Evolutionary conservation across 257 asterid genomes (phyloP).

Genomic region (Sherardia arvensis): DNA sequence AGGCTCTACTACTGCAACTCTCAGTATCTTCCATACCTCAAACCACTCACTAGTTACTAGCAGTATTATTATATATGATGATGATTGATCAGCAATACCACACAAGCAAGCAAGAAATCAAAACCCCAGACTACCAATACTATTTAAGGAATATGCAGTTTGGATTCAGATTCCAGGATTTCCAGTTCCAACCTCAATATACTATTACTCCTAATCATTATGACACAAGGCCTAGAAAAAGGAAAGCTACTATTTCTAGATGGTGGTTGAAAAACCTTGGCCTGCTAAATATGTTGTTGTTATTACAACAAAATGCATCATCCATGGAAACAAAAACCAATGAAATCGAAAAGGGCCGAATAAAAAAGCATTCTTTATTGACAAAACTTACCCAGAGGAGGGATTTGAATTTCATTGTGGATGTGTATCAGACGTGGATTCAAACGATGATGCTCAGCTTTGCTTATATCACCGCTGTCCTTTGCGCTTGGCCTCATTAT

Average conservation of each 20-base stretch:
- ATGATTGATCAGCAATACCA: neutral
- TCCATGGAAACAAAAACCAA: constrained; percentile 31
- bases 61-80: neutral
- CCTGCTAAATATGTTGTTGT: constrained; percentile 5
- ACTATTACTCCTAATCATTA: constrained; percentile 7
- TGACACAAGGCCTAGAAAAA: neutral
- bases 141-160: constrained; percentile 37
- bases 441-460: constrained; percentile 43
- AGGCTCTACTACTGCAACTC: constrained; percentile 51
- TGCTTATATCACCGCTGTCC: constrained; percentile 47
- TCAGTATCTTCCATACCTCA: constrained; percentile 62
- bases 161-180: constrained; percentile 61
- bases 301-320: constrained; percentile 1
- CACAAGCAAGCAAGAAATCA: neutral
- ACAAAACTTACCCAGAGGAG: neutral
- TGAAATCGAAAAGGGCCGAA: constrained; percentile 8
- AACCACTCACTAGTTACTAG: neutral
- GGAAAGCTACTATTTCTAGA: constrained; percentile 1
- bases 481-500: neutral
- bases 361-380: neutral
- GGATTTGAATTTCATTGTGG: constrained; percentile 4
- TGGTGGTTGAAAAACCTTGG: constrained; percentile 5
- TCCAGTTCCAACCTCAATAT: constrained; percentile 4
- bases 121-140: neutral
- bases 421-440: constrained; percentile 60